phyloP scores from a whole-genome alignment of 2,329 filamentous ascomycete genomes.

The Lasiodiplodia sp. region DNA sequence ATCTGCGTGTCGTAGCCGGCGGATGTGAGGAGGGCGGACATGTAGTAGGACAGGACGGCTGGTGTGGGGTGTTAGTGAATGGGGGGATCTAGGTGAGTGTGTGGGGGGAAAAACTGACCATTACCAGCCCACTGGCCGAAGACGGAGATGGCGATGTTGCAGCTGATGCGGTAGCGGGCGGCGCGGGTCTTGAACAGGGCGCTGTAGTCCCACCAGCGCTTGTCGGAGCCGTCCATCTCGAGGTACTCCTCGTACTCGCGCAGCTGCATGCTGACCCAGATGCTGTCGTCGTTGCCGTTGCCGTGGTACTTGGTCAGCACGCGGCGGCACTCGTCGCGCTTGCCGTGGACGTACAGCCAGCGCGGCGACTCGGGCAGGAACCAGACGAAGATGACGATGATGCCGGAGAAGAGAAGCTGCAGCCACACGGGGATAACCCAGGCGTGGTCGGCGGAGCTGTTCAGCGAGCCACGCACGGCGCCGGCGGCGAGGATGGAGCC shows the following conservation, averaged over 20 bases:
- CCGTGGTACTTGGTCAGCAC: slow-evolving; percentile 65
- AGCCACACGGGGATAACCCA: slow-evolving; percentile 34
- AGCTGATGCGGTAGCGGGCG: slow-evolving; percentile 59
- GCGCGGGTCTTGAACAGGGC: slow-evolving; percentile 59
- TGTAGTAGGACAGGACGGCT: slow-evolving; percentile 30
- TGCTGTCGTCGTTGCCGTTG: slow-evolving; percentile 61
- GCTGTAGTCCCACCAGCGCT: slow-evolving; percentile 67
- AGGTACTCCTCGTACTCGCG: slow-evolving; percentile 63
- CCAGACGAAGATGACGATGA: slow-evolving; percentile 49
- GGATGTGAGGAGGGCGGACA: slow-evolving; percentile 23
- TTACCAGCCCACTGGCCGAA: slow-evolving; percentile 55
- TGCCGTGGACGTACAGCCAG: slow-evolving; percentile 47
- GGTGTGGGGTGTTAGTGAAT: slow-evolving; percentile 2
- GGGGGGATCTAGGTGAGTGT: neutral
- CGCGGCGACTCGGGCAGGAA: slow-evolving; percentile 64
- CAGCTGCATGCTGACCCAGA: slow-evolving; percentile 64
- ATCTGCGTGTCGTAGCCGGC: slow-evolving; percentile 26
- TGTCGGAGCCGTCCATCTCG: slow-evolving; percentile 57
- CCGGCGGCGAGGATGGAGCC: slow-evolving; percentile 44
- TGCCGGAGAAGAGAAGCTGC: slow-evolving; percentile 38
- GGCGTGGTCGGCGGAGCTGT: slow-evolving; percentile 34
- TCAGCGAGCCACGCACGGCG: slow-evolving; percentile 37
- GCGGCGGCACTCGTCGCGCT: slow-evolving; percentile 45
- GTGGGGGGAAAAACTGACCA: slow-evolving; percentile 23
- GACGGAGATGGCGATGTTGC: slow-evolving; percentile 61